Conservation (phyloP, 2,329 filamentous ascomycete species). For the Chrysosphaeria jannelii region DNA sequence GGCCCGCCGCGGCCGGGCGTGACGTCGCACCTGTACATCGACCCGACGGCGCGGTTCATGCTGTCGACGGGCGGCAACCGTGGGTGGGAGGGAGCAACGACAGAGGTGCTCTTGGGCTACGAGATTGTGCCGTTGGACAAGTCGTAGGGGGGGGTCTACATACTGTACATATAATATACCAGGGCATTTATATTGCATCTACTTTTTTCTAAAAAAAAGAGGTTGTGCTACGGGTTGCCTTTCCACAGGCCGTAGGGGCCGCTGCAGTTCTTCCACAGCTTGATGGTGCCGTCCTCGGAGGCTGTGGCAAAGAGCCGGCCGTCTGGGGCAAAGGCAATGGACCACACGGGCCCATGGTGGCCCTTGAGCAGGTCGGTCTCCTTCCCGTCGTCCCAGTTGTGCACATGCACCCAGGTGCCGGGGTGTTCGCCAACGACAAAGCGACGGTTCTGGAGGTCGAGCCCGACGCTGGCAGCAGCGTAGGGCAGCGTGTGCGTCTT, state of each 20-base stretch:
- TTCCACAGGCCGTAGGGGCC: conserved; percentile 34
- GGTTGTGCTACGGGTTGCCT: conserved; percentile 82
- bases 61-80: conserved; percentile 72
- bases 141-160: no score
- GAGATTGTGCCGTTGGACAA: conserved; percentile 29
- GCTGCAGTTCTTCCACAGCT: conserved; percentile 51
- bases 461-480: conserved; percentile 67
- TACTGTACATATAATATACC: no score
- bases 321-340: conserved; percentile 76
- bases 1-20: conserved; percentile 61
- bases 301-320: conserved; percentile 89
- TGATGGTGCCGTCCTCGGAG: conserved; percentile 92
- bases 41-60: conserved; percentile 73
- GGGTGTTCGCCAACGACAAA: conserved; percentile 74
- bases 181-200: no score
- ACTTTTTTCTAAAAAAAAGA: no score
- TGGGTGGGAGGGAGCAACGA: conserved; percentile 77
- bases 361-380: conserved; percentile 83
- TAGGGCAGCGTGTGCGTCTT: conserved; percentile 58
- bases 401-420: conserved; percentile 91
- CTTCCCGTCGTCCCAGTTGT: conserved; percentile 56
- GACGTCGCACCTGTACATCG: conserved; percentile 60
- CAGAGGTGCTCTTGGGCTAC: conserved; percentile 80
- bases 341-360: conserved; percentile 94
- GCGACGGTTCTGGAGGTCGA: conserved; percentile 54